Evolutionary conservation across 208 protist genomes (phyloP), one percentile per base, ranked within the genome.

Genomic region (Leishmania aethiopica): DNA sequence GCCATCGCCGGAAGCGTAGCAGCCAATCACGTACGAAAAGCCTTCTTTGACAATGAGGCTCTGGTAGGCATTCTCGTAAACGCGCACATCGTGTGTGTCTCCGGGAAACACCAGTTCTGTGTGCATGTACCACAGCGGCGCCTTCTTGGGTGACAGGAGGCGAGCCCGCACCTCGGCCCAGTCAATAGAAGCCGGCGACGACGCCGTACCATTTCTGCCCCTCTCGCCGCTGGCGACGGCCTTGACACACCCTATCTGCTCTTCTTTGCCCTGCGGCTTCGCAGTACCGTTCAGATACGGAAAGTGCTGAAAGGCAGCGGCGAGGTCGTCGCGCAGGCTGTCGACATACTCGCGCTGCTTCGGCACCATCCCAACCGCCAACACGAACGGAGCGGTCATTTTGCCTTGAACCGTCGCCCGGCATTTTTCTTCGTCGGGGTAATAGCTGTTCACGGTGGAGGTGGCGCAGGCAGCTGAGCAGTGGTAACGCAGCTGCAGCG

Each of bases 1-100:
- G 72, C 90, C 89, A 81, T 97, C 95, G 22, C 86, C 82, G 25
- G 85, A 67, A 17, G 90, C 84, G 42, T 90, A 82, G 79, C 96
- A 89, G n/a, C 88, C 93, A 10, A 96, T 25, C 5, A 96, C 86
- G 83, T 96, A 79, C 11, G 60, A 49, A 71, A 95, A 86, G 32
- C 88, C 94, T 62, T 95, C 88, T 62, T 74, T 70, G 0, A 90
- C 28, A 40, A 95, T 87, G 17, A 86, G 42, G 13, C 87, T 64
- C 76, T 91, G 82, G 76, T 94, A 97, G 22, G 88, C 85, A 25
- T 81, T 80, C 73, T 96, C 92, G 19, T 80, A 74, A 6, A 77
- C 47, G 32, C 51, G 25, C 37, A 86, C 40, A 60, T 82, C 78
- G 42, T 64, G 55, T 32, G 51, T 60, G 28, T 80, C 64, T 19